Percentiles rank a stretch among this genome's conserved stretches.
Evolutionary conservation across 1,284 basidiomycete species (phyloP).

Genomic region (Cystobasidiaceae sp.): DNA sequence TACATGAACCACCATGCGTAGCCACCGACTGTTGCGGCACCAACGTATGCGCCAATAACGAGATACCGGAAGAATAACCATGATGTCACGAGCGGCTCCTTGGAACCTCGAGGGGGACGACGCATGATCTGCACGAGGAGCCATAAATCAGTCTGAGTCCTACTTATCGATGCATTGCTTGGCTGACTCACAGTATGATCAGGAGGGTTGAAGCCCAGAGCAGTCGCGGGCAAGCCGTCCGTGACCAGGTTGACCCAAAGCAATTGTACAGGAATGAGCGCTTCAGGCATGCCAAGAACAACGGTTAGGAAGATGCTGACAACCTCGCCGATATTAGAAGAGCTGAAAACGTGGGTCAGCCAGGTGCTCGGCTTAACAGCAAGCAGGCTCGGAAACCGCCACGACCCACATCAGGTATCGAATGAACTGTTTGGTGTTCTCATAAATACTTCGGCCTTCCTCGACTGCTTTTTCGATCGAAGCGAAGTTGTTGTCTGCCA

Average conservation of each 20-base stretch:
- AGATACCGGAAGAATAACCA: conserved; percentile 97
- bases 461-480: conserved; percentile 50
- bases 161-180: not conserved
- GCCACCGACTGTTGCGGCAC: conserved; percentile 88
- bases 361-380: conserved; percentile 51
- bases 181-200: conserved; percentile 59
- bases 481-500: conserved; percentile 52
- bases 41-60: conserved; percentile 89
- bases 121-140: conserved; percentile 67
- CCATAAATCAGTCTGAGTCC: not conserved
- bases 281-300: conserved; percentile 95
- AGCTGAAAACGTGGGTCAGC: conserved; percentile 38
- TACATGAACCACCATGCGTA: conserved; percentile 99
- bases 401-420: conserved; percentile 78
- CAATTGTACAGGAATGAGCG: conserved; percentile 92
- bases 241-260: conserved; percentile 96
- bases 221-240: conserved; percentile 94
- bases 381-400: no score
- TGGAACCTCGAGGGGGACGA: conserved; percentile 76
- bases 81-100: conserved; percentile 81
- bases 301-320: conserved; percentile 88
- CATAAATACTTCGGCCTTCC: conserved; percentile 94
- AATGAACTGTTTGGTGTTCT: conserved; percentile 98
- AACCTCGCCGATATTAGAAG: conserved; percentile 44
- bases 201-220: conserved; percentile 94